Evolutionary conservation across 257 asterid species (phyloP).

Genomic region (Vinca minor): DNA sequence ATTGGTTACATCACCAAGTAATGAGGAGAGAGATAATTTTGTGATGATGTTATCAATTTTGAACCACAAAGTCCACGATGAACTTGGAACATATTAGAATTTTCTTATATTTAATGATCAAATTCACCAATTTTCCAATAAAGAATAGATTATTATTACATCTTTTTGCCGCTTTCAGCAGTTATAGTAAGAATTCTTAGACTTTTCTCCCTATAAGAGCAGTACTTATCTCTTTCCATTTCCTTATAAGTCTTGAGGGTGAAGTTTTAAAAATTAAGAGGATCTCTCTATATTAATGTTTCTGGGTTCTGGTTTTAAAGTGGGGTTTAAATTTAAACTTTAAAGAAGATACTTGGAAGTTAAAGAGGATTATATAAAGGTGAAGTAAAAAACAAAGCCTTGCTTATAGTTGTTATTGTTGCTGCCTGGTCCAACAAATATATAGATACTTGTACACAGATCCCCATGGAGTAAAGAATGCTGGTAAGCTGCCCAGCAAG

Average conservation of each 20-base stretch:
- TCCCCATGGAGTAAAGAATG: constrained; percentile 52
- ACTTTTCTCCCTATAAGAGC: background rate
- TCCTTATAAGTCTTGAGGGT: background rate
- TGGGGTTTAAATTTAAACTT: constrained; percentile 11
- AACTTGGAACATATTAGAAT: too few species aligned
- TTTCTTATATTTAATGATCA: too few species aligned
- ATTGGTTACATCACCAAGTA: too few species aligned
- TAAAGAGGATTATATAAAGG: background rate
- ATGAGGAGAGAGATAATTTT: too few species aligned
- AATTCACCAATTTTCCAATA: too few species aligned
- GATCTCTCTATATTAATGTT: background rate
- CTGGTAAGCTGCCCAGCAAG: constrained; percentile 69
- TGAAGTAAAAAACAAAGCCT: background rate
- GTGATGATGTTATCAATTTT: too few species aligned
- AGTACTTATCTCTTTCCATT: background rate
- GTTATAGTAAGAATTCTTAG: background rate
- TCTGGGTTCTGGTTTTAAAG: constrained; percentile 11
- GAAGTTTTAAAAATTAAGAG: too few species aligned
- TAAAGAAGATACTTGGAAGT: background rate
- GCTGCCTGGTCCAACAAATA: too few species aligned
- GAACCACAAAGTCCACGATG: too few species aligned
- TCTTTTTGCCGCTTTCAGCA: constrained; percentile 7
- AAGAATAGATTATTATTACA: background rate
- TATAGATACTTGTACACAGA: constrained; percentile 44
- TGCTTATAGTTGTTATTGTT: background rate